Percentiles rank a stretch among this genome's conserved stretches.
Conservation (phyloP, 2,329 filamentous ascomycete species). For the Alternaria atra region DNA sequence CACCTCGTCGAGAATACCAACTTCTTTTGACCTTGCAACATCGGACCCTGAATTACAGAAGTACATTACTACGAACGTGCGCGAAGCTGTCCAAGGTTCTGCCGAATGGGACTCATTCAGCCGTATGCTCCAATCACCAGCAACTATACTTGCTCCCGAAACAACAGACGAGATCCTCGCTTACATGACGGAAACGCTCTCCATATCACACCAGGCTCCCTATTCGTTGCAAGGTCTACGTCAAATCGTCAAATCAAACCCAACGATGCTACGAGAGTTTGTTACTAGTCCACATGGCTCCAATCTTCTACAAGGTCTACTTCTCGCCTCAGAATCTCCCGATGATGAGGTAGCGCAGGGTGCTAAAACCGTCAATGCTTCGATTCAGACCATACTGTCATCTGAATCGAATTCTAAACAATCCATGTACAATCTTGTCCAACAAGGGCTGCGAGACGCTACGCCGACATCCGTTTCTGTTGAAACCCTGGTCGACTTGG, state of each 20-base stretch:
- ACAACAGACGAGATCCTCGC: constrained; percentile 52
- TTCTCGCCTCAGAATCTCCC: constrained; percentile 63
- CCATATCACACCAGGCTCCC: constrained; percentile 45
- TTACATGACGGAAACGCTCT: constrained; percentile 51
- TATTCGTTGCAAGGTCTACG: constrained; percentile 57
- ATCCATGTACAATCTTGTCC: constrained; percentile 62
- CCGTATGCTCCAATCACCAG: constrained; percentile 47
- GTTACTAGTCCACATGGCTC: constrained; percentile 57
- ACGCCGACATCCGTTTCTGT: constrained; percentile 57
- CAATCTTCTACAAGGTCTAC: constrained; percentile 60
- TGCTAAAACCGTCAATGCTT: constrained; percentile 51
- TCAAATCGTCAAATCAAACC: constrained; percentile 53
- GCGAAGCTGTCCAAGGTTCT: constrained; percentile 41
- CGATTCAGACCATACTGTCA: constrained; percentile 48
- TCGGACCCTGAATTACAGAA: constrained; percentile 48
- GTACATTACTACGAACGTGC: constrained; percentile 44
- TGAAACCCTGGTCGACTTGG: constrained; percentile 65
- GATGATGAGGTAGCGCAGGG: constrained; percentile 61
- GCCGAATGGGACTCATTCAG: constrained; percentile 49
- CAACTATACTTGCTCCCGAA: constrained; percentile 43
- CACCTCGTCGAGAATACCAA: constrained; percentile 47
- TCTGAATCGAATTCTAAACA: constrained; percentile 53
- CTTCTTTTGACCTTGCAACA: constrained; percentile 47
- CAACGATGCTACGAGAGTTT: constrained; percentile 55
- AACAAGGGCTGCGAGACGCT: constrained; percentile 60